Conservation (phyloP, 305 asterid species). For the Solanum hybrid region DNA sequence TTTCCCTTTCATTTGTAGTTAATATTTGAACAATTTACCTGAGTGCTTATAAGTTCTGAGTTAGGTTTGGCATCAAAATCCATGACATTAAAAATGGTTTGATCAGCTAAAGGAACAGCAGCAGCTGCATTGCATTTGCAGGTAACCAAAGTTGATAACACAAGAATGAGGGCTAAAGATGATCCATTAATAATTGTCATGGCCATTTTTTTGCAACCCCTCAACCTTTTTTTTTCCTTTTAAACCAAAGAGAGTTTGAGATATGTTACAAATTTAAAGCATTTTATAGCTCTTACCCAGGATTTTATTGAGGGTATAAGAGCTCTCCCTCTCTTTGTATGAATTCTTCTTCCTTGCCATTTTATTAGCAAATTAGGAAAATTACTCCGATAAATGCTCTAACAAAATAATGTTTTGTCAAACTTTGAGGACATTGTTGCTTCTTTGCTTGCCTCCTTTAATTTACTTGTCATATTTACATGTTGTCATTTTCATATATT, state of each 20-base stretch:
- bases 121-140: slow-evolving; percentile 16
- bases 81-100: slow-evolving; percentile 33
- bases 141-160: slow-evolving; percentile 23
- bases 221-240: not conserved
- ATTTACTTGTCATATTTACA: not conserved
- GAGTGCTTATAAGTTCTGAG: slow-evolving; percentile 19
- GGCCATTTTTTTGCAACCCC: not conserved
- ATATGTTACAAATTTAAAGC: not conserved
- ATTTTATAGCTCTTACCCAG: slow-evolving; percentile 26
- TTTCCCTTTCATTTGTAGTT: not conserved
- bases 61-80: slow-evolving; percentile 45
- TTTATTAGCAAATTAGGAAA: not conserved
- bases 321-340: slow-evolving; percentile 19
- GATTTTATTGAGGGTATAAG: slow-evolving; percentile 20
- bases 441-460: slow-evolving; percentile 10
- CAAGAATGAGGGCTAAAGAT: slow-evolving; percentile 15
- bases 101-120: not conserved
- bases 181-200: slow-evolving; percentile 21
- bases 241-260: not conserved
- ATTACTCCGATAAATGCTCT: slow-evolving; percentile 5
- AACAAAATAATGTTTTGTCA: not conserved
- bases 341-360: slow-evolving; percentile 1
- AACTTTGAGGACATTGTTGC: slow-evolving; percentile 5
- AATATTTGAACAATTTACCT: slow-evolving; percentile 17
- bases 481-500: not conserved